phyloP scores from a whole-genome alignment of 1,139 yeast genomes.

The Blastobotrys ciferrii region DNA sequence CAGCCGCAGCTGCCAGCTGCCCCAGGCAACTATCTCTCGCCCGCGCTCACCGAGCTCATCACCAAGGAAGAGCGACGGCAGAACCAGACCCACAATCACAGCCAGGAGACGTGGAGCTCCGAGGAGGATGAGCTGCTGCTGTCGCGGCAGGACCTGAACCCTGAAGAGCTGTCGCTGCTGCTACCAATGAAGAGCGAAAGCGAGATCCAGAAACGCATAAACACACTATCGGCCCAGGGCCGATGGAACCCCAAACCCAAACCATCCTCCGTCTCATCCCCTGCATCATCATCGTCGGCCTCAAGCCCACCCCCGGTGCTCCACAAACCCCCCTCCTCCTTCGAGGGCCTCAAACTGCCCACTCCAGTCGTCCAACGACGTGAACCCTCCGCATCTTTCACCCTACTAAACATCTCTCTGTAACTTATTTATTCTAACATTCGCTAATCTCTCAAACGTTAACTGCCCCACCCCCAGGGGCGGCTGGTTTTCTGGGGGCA shows the following conservation, averaged over 20 bases:
- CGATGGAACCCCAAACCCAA: background rate
- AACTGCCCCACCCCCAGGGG: background rate
- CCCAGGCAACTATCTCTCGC: constrained; percentile 1
- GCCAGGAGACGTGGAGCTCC: constrained; percentile 40
- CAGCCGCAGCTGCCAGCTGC: constrained; percentile 6
- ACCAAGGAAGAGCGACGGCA: constrained; percentile 12
- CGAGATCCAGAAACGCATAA: constrained; percentile 68
- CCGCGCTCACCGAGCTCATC: constrained; percentile 6
- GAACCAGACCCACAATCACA: constrained; percentile 12
- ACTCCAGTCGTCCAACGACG: constrained; percentile 24
- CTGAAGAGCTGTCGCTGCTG: constrained; percentile 71
- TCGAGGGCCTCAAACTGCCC: constrained; percentile 28
- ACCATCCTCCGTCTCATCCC: constrained; percentile 4
- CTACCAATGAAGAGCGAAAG: constrained; percentile 70
- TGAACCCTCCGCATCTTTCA: constrained; percentile 5
- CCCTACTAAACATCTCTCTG: constrained; percentile 2
- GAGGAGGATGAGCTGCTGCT: constrained; percentile 74
- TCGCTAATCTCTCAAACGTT: background rate
- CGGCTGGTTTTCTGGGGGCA: background rate
- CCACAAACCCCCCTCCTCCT: constrained; percentile 17
- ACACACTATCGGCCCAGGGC: constrained; percentile 38
- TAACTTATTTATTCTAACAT: constrained; percentile 3
- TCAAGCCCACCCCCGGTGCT: background rate
- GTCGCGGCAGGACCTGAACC: constrained; percentile 60
- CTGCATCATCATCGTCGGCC: too few relatives aligned